Evolutionary conservation across 2,329 filamentous ascomycete genomes (phyloP), one percentile per base, ranked within the genome.

Genomic region (Neofusicoccum sp.): DNA sequence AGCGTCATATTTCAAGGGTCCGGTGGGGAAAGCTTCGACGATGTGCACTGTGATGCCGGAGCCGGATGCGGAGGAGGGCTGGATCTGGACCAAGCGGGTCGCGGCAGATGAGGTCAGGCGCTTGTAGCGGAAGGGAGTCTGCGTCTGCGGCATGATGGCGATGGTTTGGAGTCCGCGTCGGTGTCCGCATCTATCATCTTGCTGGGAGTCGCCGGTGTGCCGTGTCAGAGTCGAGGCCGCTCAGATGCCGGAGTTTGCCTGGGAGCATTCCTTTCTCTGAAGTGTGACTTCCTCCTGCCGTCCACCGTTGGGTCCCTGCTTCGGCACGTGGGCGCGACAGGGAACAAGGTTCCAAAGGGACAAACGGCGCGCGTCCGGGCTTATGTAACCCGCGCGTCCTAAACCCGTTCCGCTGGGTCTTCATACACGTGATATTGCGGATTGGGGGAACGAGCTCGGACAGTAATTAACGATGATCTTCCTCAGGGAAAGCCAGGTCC

Each of bases 21-120:
- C 87, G 12, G 77, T 92, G 62, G 85, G 53, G 12, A 44, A 44
- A 3, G 34, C 47, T 14, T 62, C 53, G 20, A 33, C n/a, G 31
- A 61, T 33, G 12, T 48, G 14, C 7, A 61, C 40, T 12, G 40
- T 49, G 16, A 61, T 24, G 20, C 59, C 59, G 4, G 48, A 41
- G 14, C 44, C 43, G 3, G 41, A 26, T 6, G 48, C 48, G 6
- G 38, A 28, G 7, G 31, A 41, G 3, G 59, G 59, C 16, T 56
- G 49, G 33, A 61, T 56, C n/a, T 47, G 48, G 14, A 56, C 59
- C 28, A 61, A 24, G 11, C 59, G 48, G 14, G 59, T 61, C 24
- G 59, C 26, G 20, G 40, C 33, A 2, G 48, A 20, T 8, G 59
- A 61, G 33, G 28, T 51, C 40, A 61, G 38, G 16, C 38, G 59